Evolutionary conservation across 2,329 filamentous ascomycete genomes (phyloP), one percentile per base, ranked within the genome.

Genomic region (Aspergillus quadricinctus): DNA sequence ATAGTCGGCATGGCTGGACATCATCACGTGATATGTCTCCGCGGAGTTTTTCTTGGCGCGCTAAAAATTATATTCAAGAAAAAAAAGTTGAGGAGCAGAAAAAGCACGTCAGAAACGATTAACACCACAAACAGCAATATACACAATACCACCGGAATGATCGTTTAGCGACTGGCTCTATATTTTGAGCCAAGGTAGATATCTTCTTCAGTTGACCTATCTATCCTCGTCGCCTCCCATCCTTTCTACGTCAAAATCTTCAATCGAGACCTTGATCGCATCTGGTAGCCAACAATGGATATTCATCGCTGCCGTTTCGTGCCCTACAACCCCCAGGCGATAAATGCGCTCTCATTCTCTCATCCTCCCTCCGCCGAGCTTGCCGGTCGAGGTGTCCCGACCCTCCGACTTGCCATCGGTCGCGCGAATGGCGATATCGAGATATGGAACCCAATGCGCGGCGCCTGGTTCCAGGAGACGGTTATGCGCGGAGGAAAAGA

Each of bases 251-350:
- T 29, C 21, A 52, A 56, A 55, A 35, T 45, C 49, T 28, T 51
- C 54, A 25, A 56, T 53, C 48, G 21, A 46, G 41, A 49, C 23
- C 29, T 9, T 53, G 10, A 19, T 17, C 54, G 45, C 50, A 31
- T 27, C 43, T 21, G 23, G 14, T 28, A 14, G 29, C 43, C 55
- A 57, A 69, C 48, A 58, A 97, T 97, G 93, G 93, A 97, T 77
- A 88, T 99, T 72, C 94, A 99, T 80, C 90, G 94, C 68, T 96
- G 92, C 71, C 90, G 94, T 71, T 99, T 99, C 77, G 89, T 99
- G 65, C 89, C 90, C 43, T 97, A 90, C 76, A 91, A 92, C 62
- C 88, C 91, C 7, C 91, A 91, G 58, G 88, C 92, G 56, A 97
- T 99, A 76, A 97, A 96, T 77, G 88, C 91, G 61, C 84, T 97